phyloP scores from a whole-genome alignment of 768 basidiomycete species.

The Auriscalpium microsporum region DNA sequence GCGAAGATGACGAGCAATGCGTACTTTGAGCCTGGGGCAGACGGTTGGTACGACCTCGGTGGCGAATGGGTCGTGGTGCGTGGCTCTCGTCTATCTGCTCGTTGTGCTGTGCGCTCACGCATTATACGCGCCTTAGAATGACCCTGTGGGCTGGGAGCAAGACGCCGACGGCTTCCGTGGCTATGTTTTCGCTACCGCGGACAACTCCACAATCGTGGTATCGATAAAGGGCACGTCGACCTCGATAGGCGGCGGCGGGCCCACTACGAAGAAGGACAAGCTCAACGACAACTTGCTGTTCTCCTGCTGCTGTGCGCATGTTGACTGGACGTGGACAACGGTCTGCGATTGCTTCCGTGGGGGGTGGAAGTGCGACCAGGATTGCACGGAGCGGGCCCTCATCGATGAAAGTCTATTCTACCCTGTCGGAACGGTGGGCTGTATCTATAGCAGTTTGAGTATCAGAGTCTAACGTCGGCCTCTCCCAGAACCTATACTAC shows the following conservation, averaged over 20 bases:
- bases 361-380: slow-evolving; percentile 66
- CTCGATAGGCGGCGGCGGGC: slow-evolving; percentile 63
- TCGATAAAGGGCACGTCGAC: slow-evolving; percentile 93
- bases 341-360: slow-evolving; percentile 85
- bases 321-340: slow-evolving; percentile 90
- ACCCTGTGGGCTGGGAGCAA: slow-evolving; percentile 86
- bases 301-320: slow-evolving; percentile 91
- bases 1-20: slow-evolving; percentile 90
- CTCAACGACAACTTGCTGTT: slow-evolving; percentile 93
- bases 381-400: slow-evolving; percentile 73
- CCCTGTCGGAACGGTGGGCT: slow-evolving; percentile 67
- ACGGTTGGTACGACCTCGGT: slow-evolving; percentile 65
- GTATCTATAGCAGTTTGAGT: neutral
- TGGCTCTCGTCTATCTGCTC: neutral
- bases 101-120: neutral
- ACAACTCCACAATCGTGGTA: slow-evolving; percentile 81
- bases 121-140: slow-evolving; percentile 32
- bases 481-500: slow-evolving; percentile 75
- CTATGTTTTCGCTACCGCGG: slow-evolving; percentile 77
- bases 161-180: slow-evolving; percentile 88
- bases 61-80: slow-evolving; percentile 55
- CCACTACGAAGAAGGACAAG: slow-evolving; percentile 84
- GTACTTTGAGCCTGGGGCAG: slow-evolving; percentile 45
- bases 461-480: no score
- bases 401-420: slow-evolving; percentile 84